Percentiles rank a stretch among this genome's conserved stretches.
These are phyloP conservation scores for Boletus pseudopeckii DNA, from an alignment of 768 basidiomycete genomes.

Conservation along the genomic window DNA sequence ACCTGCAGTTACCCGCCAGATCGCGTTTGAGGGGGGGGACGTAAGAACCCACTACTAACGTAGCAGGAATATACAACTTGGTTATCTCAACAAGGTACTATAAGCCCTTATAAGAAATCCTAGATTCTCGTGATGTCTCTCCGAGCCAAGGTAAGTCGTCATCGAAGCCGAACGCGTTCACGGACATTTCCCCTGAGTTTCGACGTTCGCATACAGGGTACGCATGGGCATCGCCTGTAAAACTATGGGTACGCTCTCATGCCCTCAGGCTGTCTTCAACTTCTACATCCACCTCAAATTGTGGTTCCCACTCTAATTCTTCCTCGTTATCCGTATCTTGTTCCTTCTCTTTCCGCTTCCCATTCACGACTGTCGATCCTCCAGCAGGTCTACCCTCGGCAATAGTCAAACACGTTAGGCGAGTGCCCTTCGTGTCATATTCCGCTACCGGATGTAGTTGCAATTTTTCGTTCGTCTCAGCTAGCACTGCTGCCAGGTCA, in stretches of 20 bases:
- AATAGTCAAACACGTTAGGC: conserved; percentile 71
- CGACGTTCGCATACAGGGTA: conserved; percentile 21
- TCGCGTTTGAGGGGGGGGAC: too few relatives aligned
- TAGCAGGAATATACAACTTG: too few relatives aligned
- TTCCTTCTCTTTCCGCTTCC: conserved; percentile 38
- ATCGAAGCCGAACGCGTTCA: too few relatives aligned
- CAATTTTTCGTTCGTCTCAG: conserved; percentile 15
- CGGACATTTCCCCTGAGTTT: too few relatives aligned
- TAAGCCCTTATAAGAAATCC: too few relatives aligned
- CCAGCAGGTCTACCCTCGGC: conserved; percentile 46
- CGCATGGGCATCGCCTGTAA: conserved; percentile 51
- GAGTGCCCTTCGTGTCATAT: conserved; percentile 84
- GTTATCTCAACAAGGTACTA: too few relatives aligned
- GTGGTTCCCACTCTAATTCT: conserved; percentile 30
- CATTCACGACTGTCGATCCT: conserved; percentile 14
- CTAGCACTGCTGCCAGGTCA: conserved; percentile 56
- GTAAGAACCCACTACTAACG: too few relatives aligned
- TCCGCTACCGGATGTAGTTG: conserved; percentile 54
- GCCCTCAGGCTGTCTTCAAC: conserved; percentile 9
- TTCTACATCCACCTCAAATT: conserved; percentile 9
- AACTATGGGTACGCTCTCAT: conserved; percentile 35
- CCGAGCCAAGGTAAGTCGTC: conserved; percentile 54
- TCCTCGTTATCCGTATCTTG: conserved; percentile 32
- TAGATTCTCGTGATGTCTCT: too few relatives aligned
- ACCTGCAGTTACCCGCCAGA: too few relatives aligned